A percentile compares a stretch with the other conserved stretches of the same genome.
Conservation (phyloP, 2,329 filamentous ascomycete species). For the Fusarium circinatum region DNA sequence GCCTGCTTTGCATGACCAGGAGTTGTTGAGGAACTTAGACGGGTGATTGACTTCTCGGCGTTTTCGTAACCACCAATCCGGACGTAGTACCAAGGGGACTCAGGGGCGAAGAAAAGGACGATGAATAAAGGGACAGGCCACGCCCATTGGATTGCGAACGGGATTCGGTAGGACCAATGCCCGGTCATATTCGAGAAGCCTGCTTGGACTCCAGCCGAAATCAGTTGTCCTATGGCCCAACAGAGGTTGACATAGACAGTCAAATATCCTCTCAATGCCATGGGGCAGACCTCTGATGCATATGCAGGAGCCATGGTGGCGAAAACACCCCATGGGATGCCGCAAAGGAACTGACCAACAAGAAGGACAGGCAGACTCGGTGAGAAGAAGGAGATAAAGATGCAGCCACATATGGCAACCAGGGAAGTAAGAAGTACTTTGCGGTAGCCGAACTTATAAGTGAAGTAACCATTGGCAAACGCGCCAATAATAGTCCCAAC, state of each 20-base stretch:
- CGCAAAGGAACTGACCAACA: slow-evolving; percentile 58
- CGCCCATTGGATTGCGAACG: slow-evolving; percentile 53
- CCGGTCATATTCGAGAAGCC: slow-evolving; percentile 29
- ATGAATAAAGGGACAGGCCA: slow-evolving; percentile 47
- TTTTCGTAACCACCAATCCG: slow-evolving; percentile 44
- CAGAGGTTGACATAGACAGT: slow-evolving; percentile 57
- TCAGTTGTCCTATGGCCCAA: slow-evolving; percentile 55
- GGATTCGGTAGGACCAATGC: slow-evolving; percentile 51
- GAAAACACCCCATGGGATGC: slow-evolving; percentile 57
- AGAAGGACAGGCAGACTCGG: slow-evolving; percentile 53
- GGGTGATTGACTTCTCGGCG: slow-evolving; percentile 38
- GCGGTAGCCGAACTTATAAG: slow-evolving; percentile 43
- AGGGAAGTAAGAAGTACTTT: slow-evolving; percentile 61
- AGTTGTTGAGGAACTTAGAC: slow-evolving; percentile 49
- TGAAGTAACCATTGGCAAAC: slow-evolving; percentile 40
- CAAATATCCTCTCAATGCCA: slow-evolving; percentile 54
- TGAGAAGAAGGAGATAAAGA: slow-evolving; percentile 50
- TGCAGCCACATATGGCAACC: slow-evolving; percentile 31
- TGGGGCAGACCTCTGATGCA: slow-evolving; percentile 57
- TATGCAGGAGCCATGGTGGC: slow-evolving; percentile 56
- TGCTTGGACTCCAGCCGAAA: slow-evolving; percentile 49
- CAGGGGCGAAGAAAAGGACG: slow-evolving; percentile 45
- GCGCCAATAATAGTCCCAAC: slow-evolving; percentile 33
- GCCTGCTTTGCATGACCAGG: slow-evolving; percentile 52
- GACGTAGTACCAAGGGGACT: slow-evolving; percentile 50